Conservation (phyloP, 768 basidiomycete genomes). For the Phylloporus sp. region DNA sequence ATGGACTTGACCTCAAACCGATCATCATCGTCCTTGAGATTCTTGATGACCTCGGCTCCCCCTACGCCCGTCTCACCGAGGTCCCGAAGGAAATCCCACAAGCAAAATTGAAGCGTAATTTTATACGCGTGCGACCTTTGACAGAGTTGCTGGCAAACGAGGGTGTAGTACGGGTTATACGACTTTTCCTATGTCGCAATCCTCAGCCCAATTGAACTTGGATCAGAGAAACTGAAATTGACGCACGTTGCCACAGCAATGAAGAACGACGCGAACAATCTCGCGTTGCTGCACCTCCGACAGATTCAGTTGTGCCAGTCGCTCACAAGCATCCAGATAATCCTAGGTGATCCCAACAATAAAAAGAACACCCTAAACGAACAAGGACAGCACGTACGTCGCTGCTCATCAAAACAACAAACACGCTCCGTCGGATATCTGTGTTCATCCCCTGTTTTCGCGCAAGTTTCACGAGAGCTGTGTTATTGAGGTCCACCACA, state of each 20-base stretch:
- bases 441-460: conserved; percentile 98
- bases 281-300: conserved; percentile 92
- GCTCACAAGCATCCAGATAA: conserved; percentile 91
- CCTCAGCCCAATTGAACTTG: neutral
- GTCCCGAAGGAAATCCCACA: conserved; percentile 96
- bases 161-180: conserved; percentile 95
- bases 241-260: conserved; percentile 86
- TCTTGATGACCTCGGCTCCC: conserved; percentile 73
- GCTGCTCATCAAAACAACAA: conserved; percentile 92
- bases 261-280: conserved; percentile 86
- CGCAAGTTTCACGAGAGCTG: conserved; percentile 70
- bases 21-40: conserved; percentile 42
- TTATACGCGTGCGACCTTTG: conserved; percentile 75
- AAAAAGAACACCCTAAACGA: neutral
- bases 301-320: conserved; percentile 78
- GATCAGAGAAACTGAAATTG: neutral
- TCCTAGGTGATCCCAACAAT: conserved; percentile 52
- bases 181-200: conserved; percentile 57
- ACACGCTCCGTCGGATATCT: conserved; percentile 86
- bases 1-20: conserved; percentile 48
- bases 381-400: conserved; percentile 55
- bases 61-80: conserved; percentile 83
- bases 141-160: conserved; percentile 83
- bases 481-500: conserved; percentile 31
- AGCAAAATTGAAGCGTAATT: conserved; percentile 89